A percentile compares a stretch with the other conserved stretches of the same genome.
phyloP scores from a whole-genome alignment of 2,329 filamentous ascomycete genomes.

The Colletotrichum paranaense region DNA sequence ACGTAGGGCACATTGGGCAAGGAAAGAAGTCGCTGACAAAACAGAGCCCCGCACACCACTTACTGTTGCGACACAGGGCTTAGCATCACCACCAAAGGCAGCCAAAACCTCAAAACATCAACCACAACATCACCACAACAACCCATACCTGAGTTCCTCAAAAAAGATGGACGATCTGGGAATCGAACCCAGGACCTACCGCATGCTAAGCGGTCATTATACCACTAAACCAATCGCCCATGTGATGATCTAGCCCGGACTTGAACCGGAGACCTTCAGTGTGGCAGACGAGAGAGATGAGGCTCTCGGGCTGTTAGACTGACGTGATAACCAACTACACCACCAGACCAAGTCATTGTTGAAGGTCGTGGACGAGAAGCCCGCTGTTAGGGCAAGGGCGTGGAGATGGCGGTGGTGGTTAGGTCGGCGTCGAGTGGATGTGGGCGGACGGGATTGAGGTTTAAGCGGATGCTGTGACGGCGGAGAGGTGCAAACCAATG shows the following conservation, averaged over 20 bases:
- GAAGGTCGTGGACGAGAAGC: too few relatives aligned
- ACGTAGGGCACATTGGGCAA: too few relatives aligned
- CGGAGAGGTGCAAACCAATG: constrained; percentile 19
- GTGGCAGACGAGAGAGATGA: background rate
- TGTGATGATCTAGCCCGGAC: constrained; percentile 28
- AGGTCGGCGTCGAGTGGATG: too few relatives aligned
- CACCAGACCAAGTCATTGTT: constrained; percentile 33
- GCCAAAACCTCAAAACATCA: background rate
- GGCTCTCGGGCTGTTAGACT: constrained; percentile 51
- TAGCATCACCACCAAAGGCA: too few relatives aligned
- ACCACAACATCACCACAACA: background rate
- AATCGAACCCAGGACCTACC: constrained; percentile 34
- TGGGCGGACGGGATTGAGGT: too few relatives aligned
- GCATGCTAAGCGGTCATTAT: constrained; percentile 35
- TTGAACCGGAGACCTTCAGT: constrained; percentile 37
- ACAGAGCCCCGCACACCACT: too few relatives aligned
- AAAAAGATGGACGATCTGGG: constrained; percentile 29
- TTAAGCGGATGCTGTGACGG: background rate
- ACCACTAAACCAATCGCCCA: constrained; percentile 35
- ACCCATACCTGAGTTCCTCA: too few relatives aligned
- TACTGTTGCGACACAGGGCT: too few relatives aligned
- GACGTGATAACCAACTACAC: constrained; percentile 61
- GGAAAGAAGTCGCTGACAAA: too few relatives aligned
- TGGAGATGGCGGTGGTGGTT: too few relatives aligned
- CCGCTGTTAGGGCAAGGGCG: too few relatives aligned